phyloP scores from a whole-genome alignment of 805 yeast genomes.

The Yarrowia alimentaria region DNA sequence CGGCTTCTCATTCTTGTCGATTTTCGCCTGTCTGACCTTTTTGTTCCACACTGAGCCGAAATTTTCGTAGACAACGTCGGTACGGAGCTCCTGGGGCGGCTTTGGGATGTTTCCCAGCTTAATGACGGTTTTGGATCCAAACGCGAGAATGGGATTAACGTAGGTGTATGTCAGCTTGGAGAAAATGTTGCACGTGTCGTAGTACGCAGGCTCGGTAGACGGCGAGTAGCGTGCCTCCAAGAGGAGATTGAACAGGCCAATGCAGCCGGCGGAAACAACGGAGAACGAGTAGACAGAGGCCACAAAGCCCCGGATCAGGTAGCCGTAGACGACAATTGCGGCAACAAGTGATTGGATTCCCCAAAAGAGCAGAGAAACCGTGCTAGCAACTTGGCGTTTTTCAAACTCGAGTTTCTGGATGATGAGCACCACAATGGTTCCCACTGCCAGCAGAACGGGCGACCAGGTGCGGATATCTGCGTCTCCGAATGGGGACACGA shows the following conservation, averaged over 20 bases:
- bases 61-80: slow-evolving; percentile 38
- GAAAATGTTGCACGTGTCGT: slow-evolving; percentile 7
- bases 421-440: slow-evolving; percentile 7
- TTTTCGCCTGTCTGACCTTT: slow-evolving; percentile 3
- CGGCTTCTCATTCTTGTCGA: slow-evolving; percentile 3
- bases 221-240: slow-evolving; percentile 38
- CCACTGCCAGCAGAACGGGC: slow-evolving; percentile 25
- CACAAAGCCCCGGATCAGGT: slow-evolving; percentile 16
- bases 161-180: slow-evolving; percentile 3
- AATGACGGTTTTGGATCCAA: neutral
- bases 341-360: slow-evolving; percentile 28
- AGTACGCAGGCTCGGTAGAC: slow-evolving; percentile 5
- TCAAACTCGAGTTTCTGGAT: slow-evolving; percentile 21
- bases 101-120: slow-evolving; percentile 9
- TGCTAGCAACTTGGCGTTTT: slow-evolving; percentile 30
- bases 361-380: slow-evolving; percentile 32
- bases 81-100: slow-evolving; percentile 36
- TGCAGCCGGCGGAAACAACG: neutral
- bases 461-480: slow-evolving; percentile 21
- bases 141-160: neutral
- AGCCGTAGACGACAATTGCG: slow-evolving; percentile 30
- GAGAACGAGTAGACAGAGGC: slow-evolving; percentile 4
- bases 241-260: slow-evolving; percentile 16
- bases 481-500: neutral
- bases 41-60: slow-evolving; percentile 39